Conservation (phyloP, 768 basidiomycete species). For the Mycena rebaudengoi region DNA sequence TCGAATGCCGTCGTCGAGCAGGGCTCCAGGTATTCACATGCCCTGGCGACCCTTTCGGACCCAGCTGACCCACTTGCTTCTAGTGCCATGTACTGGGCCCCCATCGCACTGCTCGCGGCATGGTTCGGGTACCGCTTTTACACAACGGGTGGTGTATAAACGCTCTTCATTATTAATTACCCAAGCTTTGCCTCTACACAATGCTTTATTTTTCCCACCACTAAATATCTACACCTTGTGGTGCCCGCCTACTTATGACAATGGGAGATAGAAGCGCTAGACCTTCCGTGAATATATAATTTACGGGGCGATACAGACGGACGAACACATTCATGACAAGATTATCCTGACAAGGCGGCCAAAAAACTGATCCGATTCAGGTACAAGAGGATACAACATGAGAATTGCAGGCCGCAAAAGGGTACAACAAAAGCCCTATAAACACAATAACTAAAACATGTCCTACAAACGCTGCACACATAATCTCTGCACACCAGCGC, state of each 20-base stretch:
- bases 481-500: constrained; percentile 71
- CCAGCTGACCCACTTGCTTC: constrained; percentile 12
- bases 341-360: too few species aligned
- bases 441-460: too few species aligned
- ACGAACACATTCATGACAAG: too few species aligned
- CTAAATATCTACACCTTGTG: too few species aligned
- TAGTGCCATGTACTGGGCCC: constrained; percentile 86
- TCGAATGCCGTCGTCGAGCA: constrained; percentile 61
- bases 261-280: constrained; percentile 22
- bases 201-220: background rate
- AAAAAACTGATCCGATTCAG: too few species aligned
- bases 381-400: too few species aligned
- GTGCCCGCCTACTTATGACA: background rate
- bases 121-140: constrained; percentile 93
- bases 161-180: constrained; percentile 16
- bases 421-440: too few species aligned
- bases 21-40: constrained; percentile 67
- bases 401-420: too few species aligned
- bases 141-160: constrained; percentile 54
- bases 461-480: constrained; percentile 54
- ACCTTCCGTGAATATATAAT: background rate
- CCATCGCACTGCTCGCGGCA: constrained; percentile 78
- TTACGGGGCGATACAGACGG: too few species aligned
- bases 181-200: constrained; percentile 2
- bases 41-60: constrained; percentile 2